A percentile compares a stretch with the other conserved stretches of the same genome.
Evolutionary conservation across 1,284 basidiomycete species (phyloP).

Genomic region (Albatrellus sp.): DNA sequence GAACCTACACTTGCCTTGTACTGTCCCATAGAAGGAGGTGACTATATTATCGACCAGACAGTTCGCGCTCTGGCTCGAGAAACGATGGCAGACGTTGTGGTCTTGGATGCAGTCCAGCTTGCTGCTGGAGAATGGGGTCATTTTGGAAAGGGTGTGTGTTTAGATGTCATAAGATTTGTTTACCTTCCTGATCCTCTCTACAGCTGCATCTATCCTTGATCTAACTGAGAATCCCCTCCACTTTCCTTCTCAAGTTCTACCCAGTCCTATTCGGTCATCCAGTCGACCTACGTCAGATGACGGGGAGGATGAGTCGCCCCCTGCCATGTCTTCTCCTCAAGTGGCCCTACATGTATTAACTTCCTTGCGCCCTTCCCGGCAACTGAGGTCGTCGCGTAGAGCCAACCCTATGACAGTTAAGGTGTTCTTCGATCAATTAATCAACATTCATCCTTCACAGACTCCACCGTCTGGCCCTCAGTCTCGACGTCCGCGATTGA

Average conservation of each 20-base stretch:
- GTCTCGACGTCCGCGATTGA: conserved; percentile 47
- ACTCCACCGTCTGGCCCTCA: conserved; percentile 10
- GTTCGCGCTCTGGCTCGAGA: conserved; percentile 63
- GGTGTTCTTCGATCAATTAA: conserved; percentile 60
- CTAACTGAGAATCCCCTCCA: conserved; percentile 64
- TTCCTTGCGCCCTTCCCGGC: conserved; percentile 19
- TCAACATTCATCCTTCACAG: conserved; percentile 35
- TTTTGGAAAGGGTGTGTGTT: conserved; percentile 51
- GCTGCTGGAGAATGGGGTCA: conserved; percentile 72
- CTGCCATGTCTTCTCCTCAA: conserved; percentile 22
- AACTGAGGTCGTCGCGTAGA: conserved; percentile 5
- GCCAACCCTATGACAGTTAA: conserved; percentile 30
- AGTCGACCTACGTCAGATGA: conserved; percentile 30
- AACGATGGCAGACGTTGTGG: conserved; percentile 66
- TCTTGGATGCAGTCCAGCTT: conserved; percentile 70
- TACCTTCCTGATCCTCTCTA: neutral
- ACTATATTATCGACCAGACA: conserved; percentile 66
- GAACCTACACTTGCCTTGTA: conserved; percentile 75
- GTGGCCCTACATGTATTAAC: conserved; percentile 53
- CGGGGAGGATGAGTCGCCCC: conserved; percentile 28
- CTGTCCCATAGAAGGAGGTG: conserved; percentile 79
- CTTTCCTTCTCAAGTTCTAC: conserved; percentile 26
- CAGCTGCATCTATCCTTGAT: conserved; percentile 54
- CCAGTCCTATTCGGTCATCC: conserved; percentile 15
- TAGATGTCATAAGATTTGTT: neutral